phyloP scores from a whole-genome alignment of 352 stramenopile genomes.

The Phytophthora agathidicida region DNA sequence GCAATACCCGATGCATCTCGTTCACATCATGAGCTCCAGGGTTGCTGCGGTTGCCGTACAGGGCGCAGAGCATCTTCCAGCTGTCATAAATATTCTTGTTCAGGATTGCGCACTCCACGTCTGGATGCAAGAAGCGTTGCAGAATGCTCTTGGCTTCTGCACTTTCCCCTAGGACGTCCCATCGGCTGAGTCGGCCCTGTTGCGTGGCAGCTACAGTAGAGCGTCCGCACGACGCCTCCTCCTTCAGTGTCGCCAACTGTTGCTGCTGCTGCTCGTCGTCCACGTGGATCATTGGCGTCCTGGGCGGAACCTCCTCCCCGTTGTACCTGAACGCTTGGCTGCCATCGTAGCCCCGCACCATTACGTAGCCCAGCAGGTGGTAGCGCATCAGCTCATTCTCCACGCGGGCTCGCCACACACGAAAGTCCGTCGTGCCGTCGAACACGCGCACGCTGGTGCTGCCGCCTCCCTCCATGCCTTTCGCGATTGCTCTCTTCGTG shows the following conservation, averaged over 20 bases:
- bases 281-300: conserved; percentile 28
- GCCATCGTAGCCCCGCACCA: conserved; percentile 50
- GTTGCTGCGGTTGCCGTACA: conserved; percentile 44
- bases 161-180: conserved; percentile 45
- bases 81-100: conserved; percentile 63
- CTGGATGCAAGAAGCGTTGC: conserved; percentile 50
- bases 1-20: conserved; percentile 51
- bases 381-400: conserved; percentile 63
- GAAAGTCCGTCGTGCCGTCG: conserved; percentile 51
- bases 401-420: conserved; percentile 48
- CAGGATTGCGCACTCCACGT: conserved; percentile 51
- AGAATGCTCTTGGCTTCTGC: conserved; percentile 57
- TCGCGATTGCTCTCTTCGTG: background rate
- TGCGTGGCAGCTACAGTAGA: background rate
- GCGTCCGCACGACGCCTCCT: conserved; percentile 20
- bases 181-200: conserved; percentile 35
- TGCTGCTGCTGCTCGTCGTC: conserved; percentile 20
- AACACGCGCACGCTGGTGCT: conserved; percentile 37
- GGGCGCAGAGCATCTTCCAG: conserved; percentile 47
- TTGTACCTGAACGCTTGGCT: conserved; percentile 54
- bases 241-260: conserved; percentile 23
- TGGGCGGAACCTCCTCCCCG: conserved; percentile 45
- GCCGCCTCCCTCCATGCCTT: conserved; percentile 21
- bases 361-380: conserved; percentile 54
- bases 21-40: conserved; percentile 42